Evolutionary conservation across 2,329 filamentous ascomycete genomes (phyloP).

Genomic region (Lithohypha guttulata): DNA sequence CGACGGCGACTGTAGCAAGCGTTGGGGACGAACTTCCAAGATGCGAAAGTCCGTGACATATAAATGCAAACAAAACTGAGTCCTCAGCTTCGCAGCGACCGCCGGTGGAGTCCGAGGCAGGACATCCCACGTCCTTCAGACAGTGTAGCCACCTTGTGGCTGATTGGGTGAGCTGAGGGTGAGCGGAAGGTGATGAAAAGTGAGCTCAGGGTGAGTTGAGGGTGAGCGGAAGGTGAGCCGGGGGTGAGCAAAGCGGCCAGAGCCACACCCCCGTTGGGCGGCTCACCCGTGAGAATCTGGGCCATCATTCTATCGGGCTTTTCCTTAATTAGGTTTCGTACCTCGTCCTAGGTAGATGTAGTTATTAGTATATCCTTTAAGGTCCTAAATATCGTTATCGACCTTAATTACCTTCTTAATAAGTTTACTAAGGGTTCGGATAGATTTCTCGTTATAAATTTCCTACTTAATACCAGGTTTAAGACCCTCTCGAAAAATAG

Average conservation of each 20-base stretch:
- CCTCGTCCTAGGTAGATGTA: not conserved
- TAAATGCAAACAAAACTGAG: not conserved
- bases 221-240: slow-evolving; percentile 1
- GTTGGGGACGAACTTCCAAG: not conserved
- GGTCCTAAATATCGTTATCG: not conserved
- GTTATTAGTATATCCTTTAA: not conserved
- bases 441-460: not conserved
- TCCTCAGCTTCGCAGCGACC: no score
- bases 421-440: slow-evolving; percentile 3
- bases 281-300: slow-evolving; percentile 5
- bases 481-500: not conserved
- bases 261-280: not conserved
- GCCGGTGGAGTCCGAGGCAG: no score
- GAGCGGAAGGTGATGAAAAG: not conserved
- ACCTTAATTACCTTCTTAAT: not conserved
- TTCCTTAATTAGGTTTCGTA: no score
- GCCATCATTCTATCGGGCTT: slow-evolving; percentile 1
- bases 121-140: no score
- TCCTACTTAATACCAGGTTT: not conserved
- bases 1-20: not conserved
- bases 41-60: not conserved
- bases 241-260: slow-evolving; percentile 7
- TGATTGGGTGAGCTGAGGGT: not conserved
- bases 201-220: not conserved
- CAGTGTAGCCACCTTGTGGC: not conserved